These are phyloP conservation scores for Exobasidium cylindrosporum DNA, from an alignment of 1,284 basidiomycete genomes.

Conservation along the genomic window DNA sequence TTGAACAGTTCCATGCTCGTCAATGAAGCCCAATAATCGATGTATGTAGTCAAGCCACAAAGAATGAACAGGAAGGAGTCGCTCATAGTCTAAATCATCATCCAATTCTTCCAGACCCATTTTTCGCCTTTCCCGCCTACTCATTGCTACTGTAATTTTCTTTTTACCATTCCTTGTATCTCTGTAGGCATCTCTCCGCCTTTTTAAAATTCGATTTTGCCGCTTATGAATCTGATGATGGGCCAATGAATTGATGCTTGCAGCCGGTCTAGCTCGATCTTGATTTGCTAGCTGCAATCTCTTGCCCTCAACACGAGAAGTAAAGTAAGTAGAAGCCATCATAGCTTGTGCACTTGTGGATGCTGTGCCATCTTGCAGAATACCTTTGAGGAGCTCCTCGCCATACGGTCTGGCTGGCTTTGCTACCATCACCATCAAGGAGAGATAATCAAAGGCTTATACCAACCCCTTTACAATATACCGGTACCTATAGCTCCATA, in stretches of 20 bases:
- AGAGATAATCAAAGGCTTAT: too few species aligned
- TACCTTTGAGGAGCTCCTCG: not conserved
- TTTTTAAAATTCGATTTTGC: conserved; percentile 5
- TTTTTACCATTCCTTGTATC: not conserved
- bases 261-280: conserved; percentile 9
- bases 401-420: not conserved
- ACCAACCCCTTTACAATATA: too few species aligned
- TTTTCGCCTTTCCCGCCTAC: conserved; percentile 7
- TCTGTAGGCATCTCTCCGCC: not conserved
- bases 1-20: not conserved
- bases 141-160: not conserved
- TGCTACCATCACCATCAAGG: not conserved
- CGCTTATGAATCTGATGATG: conserved; percentile 6
- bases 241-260: not conserved
- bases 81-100: conserved; percentile 4
- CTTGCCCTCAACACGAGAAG: conserved; percentile 15
- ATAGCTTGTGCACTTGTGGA: not conserved
- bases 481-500: too few species aligned
- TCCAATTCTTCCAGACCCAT: conserved; percentile 7
- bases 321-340: not conserved
- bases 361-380: not conserved
- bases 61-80: not conserved
- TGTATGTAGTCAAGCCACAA: conserved; percentile 9
- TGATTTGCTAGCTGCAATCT: conserved; percentile 10
- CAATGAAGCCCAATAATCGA: not conserved